Base-by-base conservation (phyloP, 768 basidiomycete species). In the Phylloporus sp. region DNA sequence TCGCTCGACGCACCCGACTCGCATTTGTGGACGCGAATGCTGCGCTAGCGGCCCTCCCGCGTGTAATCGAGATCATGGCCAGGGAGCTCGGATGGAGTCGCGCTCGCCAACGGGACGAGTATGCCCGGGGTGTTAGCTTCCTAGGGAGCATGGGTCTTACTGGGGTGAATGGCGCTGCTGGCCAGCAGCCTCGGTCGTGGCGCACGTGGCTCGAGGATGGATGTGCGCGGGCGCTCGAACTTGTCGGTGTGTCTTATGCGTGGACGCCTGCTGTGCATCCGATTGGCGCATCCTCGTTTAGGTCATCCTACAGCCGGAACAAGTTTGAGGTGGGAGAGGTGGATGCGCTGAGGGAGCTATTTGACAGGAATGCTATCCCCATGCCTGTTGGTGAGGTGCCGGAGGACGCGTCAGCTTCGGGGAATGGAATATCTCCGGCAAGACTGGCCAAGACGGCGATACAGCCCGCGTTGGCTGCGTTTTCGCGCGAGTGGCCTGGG, bases 21-120 rank as follows among this genome's bases (percentile, higher is more conserved):
- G 85, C 90, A 8, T 98, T 97, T 80, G 83, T 98, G 59, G 94
- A 97, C 67, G 87, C 85, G 0, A 85, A 86, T 52, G 88, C 88
- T 1, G 86, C 95, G 0, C 79, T 95, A 28, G 82, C 86, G 26
- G 82, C 87, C 0, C 82, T 99, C 45, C 94, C 95, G 3, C 79
- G 80, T 27, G 86, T 99, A 44, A 84, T 95, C 54, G 90, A 91
- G 52, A 88, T 97, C 68, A 95, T 97, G 93, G 80, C 81, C 5
- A 79, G 79, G 15, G 93, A 97, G 64, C 78, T 95, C 6, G 74
- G 77, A 12, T 99, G 95, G 95, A 76, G 78, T 53, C 67, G 70
- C 24, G 59, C 73, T 15, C 79, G 85, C 59, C 80, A 83, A 59
- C 68, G 72, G 47, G 61, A 71, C 49, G 88, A 97, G 69, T 73